Conservation (phyloP, 1,284 basidiomycete genomes). For the Ceratobasidium sp. region DNA sequence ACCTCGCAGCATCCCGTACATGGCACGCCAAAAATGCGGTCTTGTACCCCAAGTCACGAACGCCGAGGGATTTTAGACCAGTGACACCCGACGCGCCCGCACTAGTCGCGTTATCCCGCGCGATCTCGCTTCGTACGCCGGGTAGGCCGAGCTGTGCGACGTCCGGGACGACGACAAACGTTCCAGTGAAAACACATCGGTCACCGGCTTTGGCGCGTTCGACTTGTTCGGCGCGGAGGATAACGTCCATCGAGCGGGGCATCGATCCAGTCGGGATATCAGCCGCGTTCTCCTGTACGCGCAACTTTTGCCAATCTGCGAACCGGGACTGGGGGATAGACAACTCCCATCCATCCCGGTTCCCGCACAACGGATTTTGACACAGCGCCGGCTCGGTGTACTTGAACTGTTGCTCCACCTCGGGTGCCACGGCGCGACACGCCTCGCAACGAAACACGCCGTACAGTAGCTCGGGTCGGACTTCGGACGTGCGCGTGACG, state of each 20-base stretch:
- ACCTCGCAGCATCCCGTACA: conserved; percentile 88
- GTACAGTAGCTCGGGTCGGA: conserved; percentile 93
- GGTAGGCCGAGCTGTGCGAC: conserved; percentile 96
- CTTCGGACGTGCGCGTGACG: conserved; percentile 97
- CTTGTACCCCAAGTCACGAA: conserved; percentile 97
- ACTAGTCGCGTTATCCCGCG: conserved; percentile 82
- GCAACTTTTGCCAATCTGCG: conserved; percentile 99
- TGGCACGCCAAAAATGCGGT: conserved; percentile 99
- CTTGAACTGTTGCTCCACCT: conserved; percentile 99
- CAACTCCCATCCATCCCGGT: conserved; percentile 91
- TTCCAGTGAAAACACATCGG: conserved; percentile 97
- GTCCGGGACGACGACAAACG: conserved; percentile 98
- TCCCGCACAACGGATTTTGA: conserved; percentile 93
- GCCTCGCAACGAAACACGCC: conserved; percentile 95
- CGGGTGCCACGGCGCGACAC: conserved; percentile 89
- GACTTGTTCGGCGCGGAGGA: conserved; percentile 94
- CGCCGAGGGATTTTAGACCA: conserved; percentile 94
- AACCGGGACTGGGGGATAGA: conserved; percentile 98
- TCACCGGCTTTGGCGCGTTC: conserved; percentile 99
- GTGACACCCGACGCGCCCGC: conserved; percentile 85
- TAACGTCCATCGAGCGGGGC: conserved; percentile 97
- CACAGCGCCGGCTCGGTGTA: conserved; percentile 99
- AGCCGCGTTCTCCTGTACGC: conserved; percentile 98
- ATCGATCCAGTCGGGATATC: conserved; percentile 99
- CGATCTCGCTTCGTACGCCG: conserved; percentile 94